A percentile compares a stretch with the other conserved stretches of the same genome.
Evolutionary conservation across 257 asterid genomes (phyloP).

Genomic region (Asclepias syriaca): DNA sequence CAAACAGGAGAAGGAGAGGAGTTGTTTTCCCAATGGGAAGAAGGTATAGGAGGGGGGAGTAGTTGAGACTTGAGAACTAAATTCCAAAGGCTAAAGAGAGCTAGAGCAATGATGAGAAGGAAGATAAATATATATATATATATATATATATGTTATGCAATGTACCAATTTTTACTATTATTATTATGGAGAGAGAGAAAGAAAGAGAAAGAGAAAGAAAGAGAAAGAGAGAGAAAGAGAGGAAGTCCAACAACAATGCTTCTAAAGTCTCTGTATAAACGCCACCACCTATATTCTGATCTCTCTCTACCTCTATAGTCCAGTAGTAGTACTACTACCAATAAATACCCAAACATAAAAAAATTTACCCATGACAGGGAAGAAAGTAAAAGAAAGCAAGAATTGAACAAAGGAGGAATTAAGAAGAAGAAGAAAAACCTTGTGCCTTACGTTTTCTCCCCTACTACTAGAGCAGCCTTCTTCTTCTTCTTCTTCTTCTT

Average conservation of each 20-base stretch:
- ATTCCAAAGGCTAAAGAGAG: conserved; percentile 18
- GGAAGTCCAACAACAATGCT: conserved; percentile 1
- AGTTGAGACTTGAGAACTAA: conserved; percentile 19
- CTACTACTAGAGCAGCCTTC: background rate
- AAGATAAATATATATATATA: too few species aligned
- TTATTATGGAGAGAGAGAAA: background rate
- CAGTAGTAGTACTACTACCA: background rate
- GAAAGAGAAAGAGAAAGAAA: background rate
- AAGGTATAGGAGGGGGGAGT: background rate
- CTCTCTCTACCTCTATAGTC: background rate
- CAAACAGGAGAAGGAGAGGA: background rate
- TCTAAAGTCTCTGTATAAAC: conserved; percentile 12
- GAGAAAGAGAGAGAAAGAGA: background rate
- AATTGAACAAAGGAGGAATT: background rate
- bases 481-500: background rate
- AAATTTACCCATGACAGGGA: background rate
- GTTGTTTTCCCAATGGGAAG: background rate
- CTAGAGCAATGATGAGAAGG: conserved; percentile 31
- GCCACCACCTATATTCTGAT: conserved; percentile 2
- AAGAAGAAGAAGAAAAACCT: conserved; percentile 17
- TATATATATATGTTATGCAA: too few species aligned
- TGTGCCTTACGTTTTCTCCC: conserved; percentile 22
- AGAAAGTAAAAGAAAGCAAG: background rate
- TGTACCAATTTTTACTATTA: background rate
- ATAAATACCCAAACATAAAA: background rate